A percentile compares a stretch with the other conserved stretches of the same genome.
phyloP scores from a whole-genome alignment of 805 yeast genomes.

The Pichia nanzhaoensis region DNA sequence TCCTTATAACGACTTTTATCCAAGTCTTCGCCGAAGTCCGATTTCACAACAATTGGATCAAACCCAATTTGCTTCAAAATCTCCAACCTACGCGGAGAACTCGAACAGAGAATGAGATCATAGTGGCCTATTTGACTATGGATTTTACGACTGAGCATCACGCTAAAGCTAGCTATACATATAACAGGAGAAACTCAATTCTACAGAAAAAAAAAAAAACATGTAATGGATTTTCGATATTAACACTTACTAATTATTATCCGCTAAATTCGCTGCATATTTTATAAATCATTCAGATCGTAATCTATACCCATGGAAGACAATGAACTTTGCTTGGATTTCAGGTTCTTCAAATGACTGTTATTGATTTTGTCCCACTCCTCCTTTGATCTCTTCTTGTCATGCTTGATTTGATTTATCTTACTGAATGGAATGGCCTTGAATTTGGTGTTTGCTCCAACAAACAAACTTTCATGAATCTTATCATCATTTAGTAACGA shows the following conservation, averaged over 20 bases:
- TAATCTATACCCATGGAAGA: constrained; percentile 54
- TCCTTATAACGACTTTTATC: constrained; percentile 41
- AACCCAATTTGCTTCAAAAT: constrained; percentile 60
- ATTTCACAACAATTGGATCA: constrained; percentile 41
- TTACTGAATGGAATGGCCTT: constrained; percentile 54
- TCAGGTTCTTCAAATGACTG: constrained; percentile 36
- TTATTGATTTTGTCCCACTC: constrained; percentile 50
- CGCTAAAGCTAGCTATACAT: too few relatives aligned
- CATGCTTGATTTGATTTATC: constrained; percentile 46
- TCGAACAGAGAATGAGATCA: constrained; percentile 64
- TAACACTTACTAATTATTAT: too few relatives aligned
- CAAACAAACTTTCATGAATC: constrained; percentile 52
- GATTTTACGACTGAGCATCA: too few relatives aligned
- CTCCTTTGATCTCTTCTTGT: constrained; percentile 48
- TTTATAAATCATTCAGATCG: constrained; percentile 23
- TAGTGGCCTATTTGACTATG: background rate
- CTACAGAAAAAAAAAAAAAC: too few relatives aligned
- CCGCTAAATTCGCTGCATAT: background rate
- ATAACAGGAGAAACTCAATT: too few relatives aligned
- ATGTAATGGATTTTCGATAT: too few relatives aligned
- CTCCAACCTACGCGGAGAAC: constrained; percentile 74
- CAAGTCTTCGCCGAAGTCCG: constrained; percentile 74
- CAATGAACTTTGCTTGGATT: constrained; percentile 43
- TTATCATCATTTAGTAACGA: constrained; percentile 48
- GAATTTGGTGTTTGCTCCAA: constrained; percentile 48